A percentile compares a stretch with the other conserved stretches of the same genome.
Evolutionary conservation across 176 grass and related monocot genomes (phyloP).

Genomic region (Hyparrhenia diplandra): DNA sequence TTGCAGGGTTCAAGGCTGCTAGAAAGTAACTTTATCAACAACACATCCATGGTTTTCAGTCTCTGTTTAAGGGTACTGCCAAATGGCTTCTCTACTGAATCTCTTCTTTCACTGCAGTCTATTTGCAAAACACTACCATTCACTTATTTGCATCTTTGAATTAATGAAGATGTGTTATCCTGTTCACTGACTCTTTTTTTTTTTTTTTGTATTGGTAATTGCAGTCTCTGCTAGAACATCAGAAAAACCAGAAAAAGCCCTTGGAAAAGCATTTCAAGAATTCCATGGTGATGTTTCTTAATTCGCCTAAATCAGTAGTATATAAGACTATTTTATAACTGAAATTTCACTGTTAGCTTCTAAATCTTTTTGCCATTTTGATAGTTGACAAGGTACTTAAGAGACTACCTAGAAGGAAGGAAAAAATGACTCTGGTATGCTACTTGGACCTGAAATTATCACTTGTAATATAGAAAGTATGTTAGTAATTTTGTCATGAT

Average conservation of each 20-base stretch:
- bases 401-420: slow-evolving; percentile 86
- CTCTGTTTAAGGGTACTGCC: slow-evolving; percentile 72
- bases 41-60: slow-evolving; percentile 92
- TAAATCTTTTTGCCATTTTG: slow-evolving; percentile 23
- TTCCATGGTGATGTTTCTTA: slow-evolving; percentile 54
- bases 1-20: slow-evolving; percentile 66
- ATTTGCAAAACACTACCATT: neutral
- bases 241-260: slow-evolving; percentile 80
- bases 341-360: neutral
- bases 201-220: slow-evolving; percentile 27
- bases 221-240: slow-evolving; percentile 82
- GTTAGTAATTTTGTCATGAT: neutral
- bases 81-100: slow-evolving; percentile 23
- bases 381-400: slow-evolving; percentile 91
- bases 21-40: slow-evolving; percentile 95
- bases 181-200: slow-evolving; percentile 5
- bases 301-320: neutral
- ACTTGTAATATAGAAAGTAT: neutral
- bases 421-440: slow-evolving; percentile 89
- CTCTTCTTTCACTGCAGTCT: slow-evolving; percentile 4
- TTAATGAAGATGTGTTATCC: neutral
- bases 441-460: neutral
- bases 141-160: neutral
- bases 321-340: neutral
- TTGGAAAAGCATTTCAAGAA: slow-evolving; percentile 92